A percentile compares a stretch with the other conserved stretches of the same genome.
phyloP scores from a whole-genome alignment of 2,329 filamentous ascomycete species.

The Zalaria obscura region DNA sequence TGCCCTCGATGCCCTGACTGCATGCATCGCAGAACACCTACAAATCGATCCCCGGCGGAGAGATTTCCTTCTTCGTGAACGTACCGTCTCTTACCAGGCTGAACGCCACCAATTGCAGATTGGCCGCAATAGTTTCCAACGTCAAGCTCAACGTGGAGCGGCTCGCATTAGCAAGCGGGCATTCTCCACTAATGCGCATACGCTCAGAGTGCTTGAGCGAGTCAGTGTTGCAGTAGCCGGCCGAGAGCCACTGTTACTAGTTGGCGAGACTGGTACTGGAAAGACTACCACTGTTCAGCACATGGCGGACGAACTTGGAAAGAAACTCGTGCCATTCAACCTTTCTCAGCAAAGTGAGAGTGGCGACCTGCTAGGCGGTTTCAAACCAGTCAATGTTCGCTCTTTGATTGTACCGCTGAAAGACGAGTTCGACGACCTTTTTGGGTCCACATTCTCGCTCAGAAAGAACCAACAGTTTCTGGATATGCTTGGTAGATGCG shows the following conservation, averaged over 20 bases:
- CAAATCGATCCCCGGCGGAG: slow-evolving; percentile 72
- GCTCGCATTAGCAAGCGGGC: slow-evolving; percentile 5
- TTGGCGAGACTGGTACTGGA: slow-evolving; percentile 97
- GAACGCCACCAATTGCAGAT: slow-evolving; percentile 13
- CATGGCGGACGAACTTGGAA: slow-evolving; percentile 67
- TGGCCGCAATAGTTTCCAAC: slow-evolving; percentile 15
- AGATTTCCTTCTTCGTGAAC: slow-evolving; percentile 59
- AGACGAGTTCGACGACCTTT: slow-evolving; percentile 86
- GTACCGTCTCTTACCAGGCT: slow-evolving; percentile 54
- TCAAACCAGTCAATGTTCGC: slow-evolving; percentile 87
- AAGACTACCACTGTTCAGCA: slow-evolving; percentile 97
- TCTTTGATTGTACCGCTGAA: slow-evolving; percentile 79
- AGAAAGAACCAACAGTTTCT: slow-evolving; percentile 82
- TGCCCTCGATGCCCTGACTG: slow-evolving; percentile 45
- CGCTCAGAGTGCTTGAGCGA: slow-evolving; percentile 73
- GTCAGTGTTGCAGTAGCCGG: slow-evolving; percentile 70
- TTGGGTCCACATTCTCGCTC: slow-evolving; percentile 72
- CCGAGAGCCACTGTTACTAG: slow-evolving; percentile 78
- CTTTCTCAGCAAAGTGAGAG: slow-evolving; percentile 96
- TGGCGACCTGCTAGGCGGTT: slow-evolving; percentile 87
- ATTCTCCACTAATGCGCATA: slow-evolving; percentile 82
- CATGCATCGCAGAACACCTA: slow-evolving; percentile 70
- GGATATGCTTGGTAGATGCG: slow-evolving; percentile 62
- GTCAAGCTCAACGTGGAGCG: slow-evolving; percentile 2
- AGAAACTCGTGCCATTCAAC: slow-evolving; percentile 85